phyloP scores from a whole-genome alignment of 140 eudicot genomes.

The Ambrosia hybrid region DNA sequence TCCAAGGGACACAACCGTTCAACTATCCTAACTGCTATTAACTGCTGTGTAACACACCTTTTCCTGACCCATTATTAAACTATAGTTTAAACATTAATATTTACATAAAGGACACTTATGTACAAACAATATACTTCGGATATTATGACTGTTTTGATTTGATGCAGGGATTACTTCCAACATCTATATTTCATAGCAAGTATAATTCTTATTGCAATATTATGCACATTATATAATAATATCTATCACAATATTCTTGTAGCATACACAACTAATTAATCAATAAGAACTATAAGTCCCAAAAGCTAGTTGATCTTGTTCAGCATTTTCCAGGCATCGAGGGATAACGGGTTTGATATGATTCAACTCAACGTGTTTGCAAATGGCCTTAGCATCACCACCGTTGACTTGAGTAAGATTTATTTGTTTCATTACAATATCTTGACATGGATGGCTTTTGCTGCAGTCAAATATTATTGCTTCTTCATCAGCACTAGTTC shows the following conservation, averaged over 20 bases:
- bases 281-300: not conserved
- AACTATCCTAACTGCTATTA: no score
- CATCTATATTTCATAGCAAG: not conserved
- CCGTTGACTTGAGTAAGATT: slow-evolving; percentile 32
- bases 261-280: not conserved
- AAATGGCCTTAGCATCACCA: slow-evolving; percentile 41
- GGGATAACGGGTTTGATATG: slow-evolving; percentile 46
- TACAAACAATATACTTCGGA: no score
- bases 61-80: no score
- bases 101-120: no score
- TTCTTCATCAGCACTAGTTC: slow-evolving; percentile 59
- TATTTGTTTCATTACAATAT: slow-evolving; percentile 54
- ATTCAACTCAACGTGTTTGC: slow-evolving; percentile 51
- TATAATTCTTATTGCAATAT: not conserved
- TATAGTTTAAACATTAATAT: no score
- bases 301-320: slow-evolving; percentile 14
- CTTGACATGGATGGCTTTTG: slow-evolving; percentile 63
- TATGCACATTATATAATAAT: not conserved
- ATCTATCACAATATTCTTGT: not conserved
- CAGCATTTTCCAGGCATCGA: slow-evolving; percentile 34
- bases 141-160: no score
- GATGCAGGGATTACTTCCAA: no score
- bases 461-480: slow-evolving; percentile 66
- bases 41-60: no score
- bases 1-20: no score